Percentiles rank a stretch among this genome's conserved stretches.
Evolutionary conservation across 805 yeast species (phyloP).

Genomic region (Metschnikowia lunata): DNA sequence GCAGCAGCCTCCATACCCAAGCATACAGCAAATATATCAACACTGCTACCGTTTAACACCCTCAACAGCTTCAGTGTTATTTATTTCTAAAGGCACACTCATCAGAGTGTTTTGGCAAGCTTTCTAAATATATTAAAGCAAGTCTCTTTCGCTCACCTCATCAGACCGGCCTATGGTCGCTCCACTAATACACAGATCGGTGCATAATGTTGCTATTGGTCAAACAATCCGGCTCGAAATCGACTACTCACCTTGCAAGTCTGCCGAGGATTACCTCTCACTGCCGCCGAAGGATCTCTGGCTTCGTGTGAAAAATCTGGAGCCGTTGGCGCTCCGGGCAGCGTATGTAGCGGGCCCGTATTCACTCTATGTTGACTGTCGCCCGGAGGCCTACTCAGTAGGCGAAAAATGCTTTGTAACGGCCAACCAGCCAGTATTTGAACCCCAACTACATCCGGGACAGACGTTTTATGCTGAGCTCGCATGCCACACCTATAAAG

Average conservation of each 20-base stretch:
- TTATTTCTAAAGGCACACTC: no score
- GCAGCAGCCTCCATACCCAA: no score
- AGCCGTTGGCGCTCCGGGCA: constrained; percentile 69
- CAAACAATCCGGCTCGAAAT: constrained; percentile 14
- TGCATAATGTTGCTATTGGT: constrained; percentile 15
- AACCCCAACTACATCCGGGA: constrained; percentile 68
- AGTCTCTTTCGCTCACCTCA: not conserved
- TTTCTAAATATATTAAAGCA: not conserved
- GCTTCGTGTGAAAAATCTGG: constrained; percentile 65
- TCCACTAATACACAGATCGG: constrained; percentile 13
- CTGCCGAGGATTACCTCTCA: constrained; percentile 14
- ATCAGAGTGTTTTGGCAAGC: not conserved
- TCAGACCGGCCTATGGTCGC: constrained; percentile 3
- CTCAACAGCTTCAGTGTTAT: no score
- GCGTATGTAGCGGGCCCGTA: constrained; percentile 89
- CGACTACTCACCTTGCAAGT: constrained; percentile 13
- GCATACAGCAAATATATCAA: no score
- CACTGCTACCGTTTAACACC: no score
- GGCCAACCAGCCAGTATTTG: constrained; percentile 73
- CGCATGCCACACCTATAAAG: constrained; percentile 58
- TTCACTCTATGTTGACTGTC: constrained; percentile 75
- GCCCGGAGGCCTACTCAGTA: constrained; percentile 60
- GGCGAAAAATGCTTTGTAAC: constrained; percentile 53
- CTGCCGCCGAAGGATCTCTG: constrained; percentile 31
- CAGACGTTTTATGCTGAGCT: constrained; percentile 58